phyloP scores from a whole-genome alignment of 2,329 filamentous ascomycete species.

The Colletotrichum coccodes region DNA sequence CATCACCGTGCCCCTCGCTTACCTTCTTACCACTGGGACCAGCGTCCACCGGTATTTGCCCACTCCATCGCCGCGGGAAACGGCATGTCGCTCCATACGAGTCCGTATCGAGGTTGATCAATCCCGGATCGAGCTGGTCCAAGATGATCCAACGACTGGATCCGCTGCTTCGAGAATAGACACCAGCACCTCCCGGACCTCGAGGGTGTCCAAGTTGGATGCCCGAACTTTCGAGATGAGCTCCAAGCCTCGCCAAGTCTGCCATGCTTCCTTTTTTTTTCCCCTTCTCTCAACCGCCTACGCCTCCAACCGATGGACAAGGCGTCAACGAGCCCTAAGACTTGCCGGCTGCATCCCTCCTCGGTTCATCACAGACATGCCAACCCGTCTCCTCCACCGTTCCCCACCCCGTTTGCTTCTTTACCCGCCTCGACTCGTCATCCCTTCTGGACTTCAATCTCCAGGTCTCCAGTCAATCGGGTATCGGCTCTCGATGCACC shows the following conservation, averaged over 20 bases:
- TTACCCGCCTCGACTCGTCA: slow-evolving; percentile 23
- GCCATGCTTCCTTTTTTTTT: slow-evolving; percentile 5
- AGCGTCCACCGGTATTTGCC: not conserved
- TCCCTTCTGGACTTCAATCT: not conserved
- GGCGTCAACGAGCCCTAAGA: not conserved
- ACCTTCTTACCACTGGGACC: not conserved
- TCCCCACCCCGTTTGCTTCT: not conserved
- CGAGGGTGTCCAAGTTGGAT: not conserved
- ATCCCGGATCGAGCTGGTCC: not conserved
- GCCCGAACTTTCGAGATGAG: not conserved
- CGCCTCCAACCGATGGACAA: not conserved
- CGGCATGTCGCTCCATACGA: not conserved
- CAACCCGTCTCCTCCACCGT: slow-evolving; percentile 1
- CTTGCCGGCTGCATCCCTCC: not conserved
- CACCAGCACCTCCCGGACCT: too few species aligned
- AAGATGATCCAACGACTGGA: not conserved
- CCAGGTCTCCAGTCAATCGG: slow-evolving; percentile 23
- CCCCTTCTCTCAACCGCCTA: not conserved
- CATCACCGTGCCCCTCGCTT: not conserved
- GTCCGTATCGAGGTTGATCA: not conserved
- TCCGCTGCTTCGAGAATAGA: slow-evolving; percentile 26
- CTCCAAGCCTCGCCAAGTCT: slow-evolving; percentile 17
- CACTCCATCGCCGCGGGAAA: not conserved
- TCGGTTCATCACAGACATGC: not conserved
- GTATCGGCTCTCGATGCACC: slow-evolving; percentile 8